Conservation (phyloP, 192 early-diverging fungal genomes). For the Glomus cerebriforme region DNA sequence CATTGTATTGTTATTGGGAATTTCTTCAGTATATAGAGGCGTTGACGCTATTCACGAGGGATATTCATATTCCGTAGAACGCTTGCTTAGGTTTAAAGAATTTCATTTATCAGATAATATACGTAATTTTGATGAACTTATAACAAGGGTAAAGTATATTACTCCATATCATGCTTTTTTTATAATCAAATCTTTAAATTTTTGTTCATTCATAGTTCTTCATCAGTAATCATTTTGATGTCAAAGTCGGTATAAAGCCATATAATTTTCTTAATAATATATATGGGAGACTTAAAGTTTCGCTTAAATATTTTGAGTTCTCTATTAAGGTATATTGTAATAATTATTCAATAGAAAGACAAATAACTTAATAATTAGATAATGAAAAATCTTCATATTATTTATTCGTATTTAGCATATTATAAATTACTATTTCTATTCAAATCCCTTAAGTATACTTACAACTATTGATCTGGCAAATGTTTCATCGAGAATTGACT, state of each 20-base stretch:
- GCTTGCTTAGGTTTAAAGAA: slow-evolving; percentile 73
- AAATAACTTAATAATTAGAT: neutral
- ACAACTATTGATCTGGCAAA: slow-evolving; percentile 33
- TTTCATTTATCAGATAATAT: slow-evolving; percentile 79
- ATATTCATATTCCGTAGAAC: slow-evolving; percentile 69
- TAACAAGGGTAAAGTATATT: slow-evolving; percentile 53
- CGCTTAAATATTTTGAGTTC: slow-evolving; percentile 70
- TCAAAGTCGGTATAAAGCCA: slow-evolving; percentile 70
- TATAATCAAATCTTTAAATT: slow-evolving; percentile 24
- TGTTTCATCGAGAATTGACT: slow-evolving; percentile 33
- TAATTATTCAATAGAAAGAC: neutral
- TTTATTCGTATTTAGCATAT: slow-evolving; percentile 59
- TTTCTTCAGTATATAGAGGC: slow-evolving; percentile 72
- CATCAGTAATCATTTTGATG: slow-evolving; percentile 46
- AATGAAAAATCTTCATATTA: neutral
- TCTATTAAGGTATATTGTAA: slow-evolving; percentile 62
- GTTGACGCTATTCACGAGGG: slow-evolving; percentile 79
- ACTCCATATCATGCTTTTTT: slow-evolving; percentile 6
- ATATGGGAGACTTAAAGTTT: slow-evolving; percentile 80
- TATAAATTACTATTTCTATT: slow-evolving; percentile 84
- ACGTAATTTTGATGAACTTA: slow-evolving; percentile 68
- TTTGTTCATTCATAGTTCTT: slow-evolving; percentile 53
- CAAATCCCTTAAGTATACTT: slow-evolving; percentile 80
- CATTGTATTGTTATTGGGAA: slow-evolving; percentile 77
- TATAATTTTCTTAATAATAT: slow-evolving; percentile 80